Base-by-base conservation (phyloP, 768 basidiomycete genomes). In the Pisolithus tinctorius region DNA sequence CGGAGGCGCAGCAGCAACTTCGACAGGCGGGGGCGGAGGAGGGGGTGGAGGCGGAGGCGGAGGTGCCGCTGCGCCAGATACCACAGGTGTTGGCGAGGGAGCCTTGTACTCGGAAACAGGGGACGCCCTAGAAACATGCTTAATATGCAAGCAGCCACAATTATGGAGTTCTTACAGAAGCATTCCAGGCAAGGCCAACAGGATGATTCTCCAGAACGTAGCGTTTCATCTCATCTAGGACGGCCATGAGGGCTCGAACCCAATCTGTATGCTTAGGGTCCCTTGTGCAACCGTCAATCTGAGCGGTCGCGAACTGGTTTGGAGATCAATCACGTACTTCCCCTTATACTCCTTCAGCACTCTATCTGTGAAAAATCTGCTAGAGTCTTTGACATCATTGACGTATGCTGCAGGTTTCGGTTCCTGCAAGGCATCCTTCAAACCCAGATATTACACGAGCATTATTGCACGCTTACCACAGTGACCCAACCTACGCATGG, bases 331-430 rank as follows among this genome's bases (percentile, higher is more conserved):
- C 3, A 63, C 87, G 51, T 53, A 93, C 95, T 90, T 91, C 6
- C 91, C 89, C 67, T 92, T 98, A 76, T 79, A 91, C 56, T 94
- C 91, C 68, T 93, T 91, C 69, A 93, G 84, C 43, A 98, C 79
- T 52, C 84, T 82, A 68, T 96, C 91, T 1, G 84, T 84, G 66
- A 92, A 98, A 71, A 91, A 99, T 62, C 81, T 77, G 10, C 86
- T 80, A 4, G 88, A 81, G 25, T 97, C 93, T 68, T 88, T 94
- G 67, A 87, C 79, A 45, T 93, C 90, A 16, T 68, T 73, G n/a
- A 97, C 74, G 56, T 78, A 86, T 25, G 86, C 80, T 4, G 77
- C 89, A 1, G 95, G 95, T 63, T 88, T 91, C 6, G 82, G 78
- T 72, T 90, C 74, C 75, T 79, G 54, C 40, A 38, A 25, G 31